Evolutionary conservation across 192 early-diverging fungal species (phyloP), one percentile per base, ranked within the genome.

Genomic region (Coemansia sp.): DNA sequence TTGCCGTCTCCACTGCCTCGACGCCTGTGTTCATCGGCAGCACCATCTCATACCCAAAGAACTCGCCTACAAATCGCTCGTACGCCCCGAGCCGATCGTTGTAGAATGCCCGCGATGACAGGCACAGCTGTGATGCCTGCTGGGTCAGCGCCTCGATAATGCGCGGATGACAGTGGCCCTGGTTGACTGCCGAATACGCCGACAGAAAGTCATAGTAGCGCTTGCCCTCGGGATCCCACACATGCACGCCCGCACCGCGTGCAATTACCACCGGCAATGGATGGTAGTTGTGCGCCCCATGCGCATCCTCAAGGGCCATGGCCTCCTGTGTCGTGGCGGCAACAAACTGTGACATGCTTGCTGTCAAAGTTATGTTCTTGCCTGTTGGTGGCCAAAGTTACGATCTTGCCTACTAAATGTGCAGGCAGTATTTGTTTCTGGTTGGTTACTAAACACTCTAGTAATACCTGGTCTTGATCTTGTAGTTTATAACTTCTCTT

Each of bases 21-120:
- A 94, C 94, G 58, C 97, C 97, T 9, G 97, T 97, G 86, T 99
- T 99, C 92, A 97, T 97, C 52, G 97, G 97, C 47, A 97, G 83
- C 51, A 99, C 92, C 97, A 97, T 99, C 51, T 97, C 94, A 67
- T 91, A 94, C 1, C 92, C 91, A 84, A 98, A 98, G 82, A 88
- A 96, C 79, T 91, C 88, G 15, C 93, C 90, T 39, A 99, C 75
- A 73, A 92, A 99, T 68, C 93, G 89, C 55, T 94, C 94, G 65
- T 92, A 95, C 50, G 82, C 71, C 5, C 94, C 95, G 76, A 96
- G 95, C 22, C 91, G 80, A 68, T 95, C 91, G 82, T 97, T 99
- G 84, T 96, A 93, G 82, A 99, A 99, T 5, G 97, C 97, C 39
- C 97, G 87, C 47, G 97, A 99, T 57, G 87, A 90, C 55, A 99